Evolutionary conservation across 1,284 basidiomycete species (phyloP), one percentile per base, ranked within the genome.

Genomic region (Tylopilus sp.): DNA sequence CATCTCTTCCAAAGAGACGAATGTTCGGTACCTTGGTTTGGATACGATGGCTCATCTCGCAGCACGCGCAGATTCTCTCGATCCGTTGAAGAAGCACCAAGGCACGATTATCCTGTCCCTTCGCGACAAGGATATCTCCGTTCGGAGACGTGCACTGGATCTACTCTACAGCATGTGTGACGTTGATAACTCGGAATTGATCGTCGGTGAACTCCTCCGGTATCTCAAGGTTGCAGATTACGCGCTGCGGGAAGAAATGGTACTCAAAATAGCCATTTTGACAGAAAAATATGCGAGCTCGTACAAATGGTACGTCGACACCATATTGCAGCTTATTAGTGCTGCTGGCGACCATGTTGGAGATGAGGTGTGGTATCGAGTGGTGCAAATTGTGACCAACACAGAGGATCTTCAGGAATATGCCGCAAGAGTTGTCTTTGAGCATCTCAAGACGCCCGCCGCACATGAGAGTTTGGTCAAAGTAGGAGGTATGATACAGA

Each of bases 151-250:
- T 53, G 97, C 94, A 1, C 80, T 99, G 45, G 97, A 99, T 73
- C 78, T 99, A 45, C 80, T 99, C 14, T 99, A 98, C 75, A 97
- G 94, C 72, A 98, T 99, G 96, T 99, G 97, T 74, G 97, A 99
- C 69, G 82, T 88, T 17, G 88, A 92, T 63, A 99, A 98, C 73
- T 92, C 95, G 15, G 94, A 95, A 68, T 76, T 90, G 52, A 94
- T 99, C 61, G 97, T 99, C 26, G 93, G 90, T 49, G 95, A 99
- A 72, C 80, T 99, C 26, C 76, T 99, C 53, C 84, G 91, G 56
- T 99, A 98, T 71, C 81, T 99, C 54, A 87, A 87, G 66, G 85
- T 97, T 14, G 96, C 97, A 5, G 97, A 99, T 72, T 98, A 98
- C 65, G 94, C 89, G 25, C 77, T 99, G 41, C 82, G 97, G 40